Evolutionary conservation across 2,329 filamentous ascomycete genomes (phyloP).

Genomic region (Talaromyces atroroseus): DNA sequence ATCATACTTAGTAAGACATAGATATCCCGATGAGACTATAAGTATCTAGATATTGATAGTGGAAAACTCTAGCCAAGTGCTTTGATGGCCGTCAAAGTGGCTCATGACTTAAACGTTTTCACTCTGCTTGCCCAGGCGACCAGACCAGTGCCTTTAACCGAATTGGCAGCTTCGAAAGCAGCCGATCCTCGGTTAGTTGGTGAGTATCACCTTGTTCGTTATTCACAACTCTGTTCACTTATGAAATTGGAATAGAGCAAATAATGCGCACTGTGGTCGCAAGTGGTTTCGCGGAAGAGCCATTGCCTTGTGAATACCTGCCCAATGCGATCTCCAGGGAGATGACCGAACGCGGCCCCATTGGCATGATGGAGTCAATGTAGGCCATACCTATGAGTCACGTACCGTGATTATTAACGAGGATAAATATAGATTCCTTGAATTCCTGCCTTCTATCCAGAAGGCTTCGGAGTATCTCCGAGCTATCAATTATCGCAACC

Average conservation of each 20-base stretch:
- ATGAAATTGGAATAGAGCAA: constrained; percentile 25
- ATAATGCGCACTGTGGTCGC: constrained; percentile 34
- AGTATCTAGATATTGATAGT: not conserved
- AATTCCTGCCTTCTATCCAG: not conserved
- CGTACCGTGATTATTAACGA: constrained; percentile 14
- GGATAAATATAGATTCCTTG: constrained; percentile 9
- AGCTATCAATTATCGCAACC: constrained; percentile 22
- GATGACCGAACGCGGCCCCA: constrained; percentile 19
- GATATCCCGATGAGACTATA: not conserved
- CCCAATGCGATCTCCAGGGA: constrained; percentile 19
- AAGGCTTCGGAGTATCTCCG: constrained; percentile 25
- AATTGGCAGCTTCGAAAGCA: constrained; percentile 10
- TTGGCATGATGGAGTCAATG: constrained; percentile 22
- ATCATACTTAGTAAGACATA: constrained; percentile 14
- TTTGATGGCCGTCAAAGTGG: constrained; percentile 13
- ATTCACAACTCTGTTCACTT: constrained; percentile 18
- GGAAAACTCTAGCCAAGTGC: not conserved
- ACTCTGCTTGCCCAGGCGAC: constrained; percentile 6
- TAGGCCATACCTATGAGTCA: constrained; percentile 3
- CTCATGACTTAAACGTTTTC: constrained; percentile 15
- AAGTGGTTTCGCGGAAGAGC: constrained; percentile 29
- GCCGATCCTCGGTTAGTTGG: constrained; percentile 12
- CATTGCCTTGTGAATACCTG: constrained; percentile 22
- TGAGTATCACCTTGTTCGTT: constrained; percentile 1
- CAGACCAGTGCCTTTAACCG: constrained; percentile 4